Evolutionary conservation across 2,329 filamentous ascomycete species (phyloP).

Genomic region (Zymoseptoria crescenta): DNA sequence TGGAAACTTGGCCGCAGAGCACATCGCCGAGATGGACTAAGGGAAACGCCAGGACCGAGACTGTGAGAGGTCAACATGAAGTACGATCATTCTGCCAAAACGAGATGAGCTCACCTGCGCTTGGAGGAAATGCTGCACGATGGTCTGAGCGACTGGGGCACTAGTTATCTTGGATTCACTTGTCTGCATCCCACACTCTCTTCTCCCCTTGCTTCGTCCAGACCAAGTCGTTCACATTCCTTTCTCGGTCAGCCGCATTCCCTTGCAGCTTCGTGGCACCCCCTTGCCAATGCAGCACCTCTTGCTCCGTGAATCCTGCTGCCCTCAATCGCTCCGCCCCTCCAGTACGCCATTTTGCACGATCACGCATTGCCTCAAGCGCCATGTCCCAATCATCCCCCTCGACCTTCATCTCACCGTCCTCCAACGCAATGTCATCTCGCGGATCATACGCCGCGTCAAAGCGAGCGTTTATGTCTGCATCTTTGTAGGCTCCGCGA

Average conservation of each 20-base stretch:
- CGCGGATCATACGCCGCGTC: conserved; percentile 55
- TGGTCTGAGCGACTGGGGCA: not conserved
- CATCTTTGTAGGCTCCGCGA: conserved; percentile 52
- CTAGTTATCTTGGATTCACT: conserved; percentile 26
- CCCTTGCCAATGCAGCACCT: conserved; percentile 65
- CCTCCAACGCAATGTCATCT: conserved; percentile 44
- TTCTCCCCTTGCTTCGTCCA: conserved; percentile 42
- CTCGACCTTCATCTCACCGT: conserved; percentile 33
- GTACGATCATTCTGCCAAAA: not conserved
- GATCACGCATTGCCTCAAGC: conserved; percentile 68
- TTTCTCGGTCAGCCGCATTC: conserved; percentile 54
- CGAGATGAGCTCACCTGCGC: not conserved
- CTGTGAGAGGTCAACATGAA: not conserved
- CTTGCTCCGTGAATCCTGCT: conserved; percentile 69
- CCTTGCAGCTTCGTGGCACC: conserved; percentile 55
- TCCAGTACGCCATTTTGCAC: conserved; percentile 67
- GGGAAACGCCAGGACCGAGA: not conserved
- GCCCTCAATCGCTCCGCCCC: conserved; percentile 68
- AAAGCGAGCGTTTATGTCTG: conserved; percentile 75
- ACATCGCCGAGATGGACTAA: not conserved
- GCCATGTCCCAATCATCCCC: conserved; percentile 69
- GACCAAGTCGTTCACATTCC: conserved; percentile 43
- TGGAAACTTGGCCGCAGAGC: not conserved
- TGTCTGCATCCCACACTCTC: conserved; percentile 61
- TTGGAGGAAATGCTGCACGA: not conserved